Percentiles rank a stretch among this genome's conserved stretches.
phyloP scores from a whole-genome alignment of 306 rosid genomes.

The Fagus crenata region DNA sequence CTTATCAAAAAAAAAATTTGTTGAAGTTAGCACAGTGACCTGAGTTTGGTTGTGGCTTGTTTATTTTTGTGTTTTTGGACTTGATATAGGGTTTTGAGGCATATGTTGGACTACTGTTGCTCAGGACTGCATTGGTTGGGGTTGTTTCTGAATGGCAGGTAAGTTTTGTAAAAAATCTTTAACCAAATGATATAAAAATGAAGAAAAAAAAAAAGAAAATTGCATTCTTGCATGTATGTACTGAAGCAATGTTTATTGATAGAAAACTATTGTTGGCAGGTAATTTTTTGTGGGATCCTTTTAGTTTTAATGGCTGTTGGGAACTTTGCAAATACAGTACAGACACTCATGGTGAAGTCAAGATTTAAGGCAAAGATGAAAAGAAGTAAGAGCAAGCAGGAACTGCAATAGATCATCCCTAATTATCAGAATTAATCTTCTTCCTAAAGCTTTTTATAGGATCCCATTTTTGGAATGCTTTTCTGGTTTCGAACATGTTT shows the following conservation, averaged over 20 bases:
- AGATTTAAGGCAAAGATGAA: conserved; percentile 98
- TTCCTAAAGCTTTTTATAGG: conserved; percentile 9
- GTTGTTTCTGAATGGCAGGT: conserved; percentile 96
- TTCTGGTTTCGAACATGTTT: conserved; percentile 2
- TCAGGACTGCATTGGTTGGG: conserved; percentile 66
- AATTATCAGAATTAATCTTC: conserved; percentile 19
- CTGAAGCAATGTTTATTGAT: conserved; percentile 4
- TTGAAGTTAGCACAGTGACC: conserved; percentile 16
- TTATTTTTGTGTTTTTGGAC: conserved; percentile 19
- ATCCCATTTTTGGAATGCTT: conserved; percentile 26
- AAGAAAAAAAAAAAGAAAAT: conserved; percentile 2
- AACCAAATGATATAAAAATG: conserved; percentile 4
- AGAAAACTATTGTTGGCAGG: conserved; percentile 55
- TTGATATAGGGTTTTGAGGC: conserved; percentile 85
- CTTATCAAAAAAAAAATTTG: too few species aligned
- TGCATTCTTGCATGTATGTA: background rate
- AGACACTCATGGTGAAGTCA: conserved; percentile 79
- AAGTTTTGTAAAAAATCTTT: background rate
- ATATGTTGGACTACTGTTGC: conserved; percentile 77
- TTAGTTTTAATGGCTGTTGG: conserved; percentile 89
- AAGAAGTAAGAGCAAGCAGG: conserved; percentile 87
- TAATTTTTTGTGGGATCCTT: conserved; percentile 76
- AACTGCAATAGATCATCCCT: conserved; percentile 40
- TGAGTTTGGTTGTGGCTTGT: conserved; percentile 16
- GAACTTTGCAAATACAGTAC: conserved; percentile 86